A percentile compares a stretch with the other conserved stretches of the same genome.
phyloP scores from a whole-genome alignment of 2,329 filamentous ascomycete genomes.

The Colletotrichum sp. region DNA sequence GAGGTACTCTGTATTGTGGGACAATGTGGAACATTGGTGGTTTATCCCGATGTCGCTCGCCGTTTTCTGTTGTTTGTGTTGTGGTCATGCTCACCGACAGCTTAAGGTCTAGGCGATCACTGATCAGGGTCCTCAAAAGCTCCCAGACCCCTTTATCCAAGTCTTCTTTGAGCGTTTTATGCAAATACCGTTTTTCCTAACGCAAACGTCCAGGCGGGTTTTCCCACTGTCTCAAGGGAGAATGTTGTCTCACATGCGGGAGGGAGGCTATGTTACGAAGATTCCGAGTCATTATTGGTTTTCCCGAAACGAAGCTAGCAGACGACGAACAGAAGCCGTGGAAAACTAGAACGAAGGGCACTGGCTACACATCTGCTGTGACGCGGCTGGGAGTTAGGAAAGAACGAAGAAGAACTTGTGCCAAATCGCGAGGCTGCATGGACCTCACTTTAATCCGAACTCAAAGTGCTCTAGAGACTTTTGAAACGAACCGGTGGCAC shows the following conservation, averaged over 20 bases:
- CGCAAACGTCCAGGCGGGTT: not conserved
- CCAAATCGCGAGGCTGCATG: not conserved
- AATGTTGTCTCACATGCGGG: not conserved
- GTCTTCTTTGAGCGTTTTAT: not conserved
- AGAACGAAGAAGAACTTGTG: not conserved
- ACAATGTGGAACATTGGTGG: not conserved
- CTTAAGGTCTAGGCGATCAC: not conserved
- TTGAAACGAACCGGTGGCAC: constrained; percentile 8
- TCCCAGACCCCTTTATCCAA: not conserved
- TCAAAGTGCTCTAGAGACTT: not conserved
- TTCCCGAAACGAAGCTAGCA: not conserved
- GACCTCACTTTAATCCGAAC: not conserved
- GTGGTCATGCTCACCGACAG: not conserved
- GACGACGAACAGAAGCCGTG: not conserved
- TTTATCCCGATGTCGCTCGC: not conserved
- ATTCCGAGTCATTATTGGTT: not conserved
- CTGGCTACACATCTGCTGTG: not conserved
- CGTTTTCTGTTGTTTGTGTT: not conserved
- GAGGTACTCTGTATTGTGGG: not conserved
- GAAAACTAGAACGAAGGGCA: not conserved
- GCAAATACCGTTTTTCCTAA: not conserved
- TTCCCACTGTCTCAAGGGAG: not conserved
- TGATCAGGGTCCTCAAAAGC: not conserved
- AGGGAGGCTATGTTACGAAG: not conserved
- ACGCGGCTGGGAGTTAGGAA: not conserved